A percentile compares a stretch with the other conserved stretches of the same genome.
Evolutionary conservation across 2,329 filamentous ascomycete genomes (phyloP).

Genomic region (Rachicladosporium sp.): DNA sequence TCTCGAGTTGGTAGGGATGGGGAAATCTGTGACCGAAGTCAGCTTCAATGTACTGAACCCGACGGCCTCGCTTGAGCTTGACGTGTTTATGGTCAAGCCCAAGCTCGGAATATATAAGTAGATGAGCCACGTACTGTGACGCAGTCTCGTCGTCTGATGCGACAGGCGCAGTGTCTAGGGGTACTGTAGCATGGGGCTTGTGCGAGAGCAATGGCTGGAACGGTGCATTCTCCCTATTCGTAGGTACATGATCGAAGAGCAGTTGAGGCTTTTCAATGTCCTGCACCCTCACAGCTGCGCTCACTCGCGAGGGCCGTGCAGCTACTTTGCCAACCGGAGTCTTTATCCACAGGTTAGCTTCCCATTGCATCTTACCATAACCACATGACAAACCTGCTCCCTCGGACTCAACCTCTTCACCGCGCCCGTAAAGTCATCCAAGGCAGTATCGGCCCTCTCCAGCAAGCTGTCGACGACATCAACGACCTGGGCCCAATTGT

Average conservation of each 20-base stretch:
- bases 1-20: slow-evolving; percentile 83
- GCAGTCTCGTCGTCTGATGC: slow-evolving; percentile 10
- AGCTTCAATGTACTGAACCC: slow-evolving; percentile 17
- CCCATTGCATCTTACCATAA: too few relatives aligned
- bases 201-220: slow-evolving; percentile 71
- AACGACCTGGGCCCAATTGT: slow-evolving; percentile 71
- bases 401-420: slow-evolving; percentile 57
- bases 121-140: slow-evolving; percentile 12
- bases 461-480: slow-evolving; percentile 88
- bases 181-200: slow-evolving; percentile 71
- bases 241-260: slow-evolving; percentile 58
- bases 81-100: slow-evolving; percentile 7
- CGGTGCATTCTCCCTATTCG: slow-evolving; percentile 56
- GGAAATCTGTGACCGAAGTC: slow-evolving; percentile 47
- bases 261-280: slow-evolving; percentile 69
- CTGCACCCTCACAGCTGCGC: slow-evolving; percentile 27
- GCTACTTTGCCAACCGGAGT: slow-evolving; percentile 7
- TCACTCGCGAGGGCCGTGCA: slow-evolving; percentile 18
- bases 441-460: slow-evolving; percentile 82
- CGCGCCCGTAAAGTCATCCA: slow-evolving; percentile 90
- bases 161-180: slow-evolving; percentile 40
- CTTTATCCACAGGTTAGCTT: slow-evolving; percentile 2
- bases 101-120: slow-evolving; percentile 7
- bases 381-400: slow-evolving; percentile 25
- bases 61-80: slow-evolving; percentile 1